Conservation (phyloP, 805 yeast genomes). For the Hagleromyces aurorensis region DNA sequence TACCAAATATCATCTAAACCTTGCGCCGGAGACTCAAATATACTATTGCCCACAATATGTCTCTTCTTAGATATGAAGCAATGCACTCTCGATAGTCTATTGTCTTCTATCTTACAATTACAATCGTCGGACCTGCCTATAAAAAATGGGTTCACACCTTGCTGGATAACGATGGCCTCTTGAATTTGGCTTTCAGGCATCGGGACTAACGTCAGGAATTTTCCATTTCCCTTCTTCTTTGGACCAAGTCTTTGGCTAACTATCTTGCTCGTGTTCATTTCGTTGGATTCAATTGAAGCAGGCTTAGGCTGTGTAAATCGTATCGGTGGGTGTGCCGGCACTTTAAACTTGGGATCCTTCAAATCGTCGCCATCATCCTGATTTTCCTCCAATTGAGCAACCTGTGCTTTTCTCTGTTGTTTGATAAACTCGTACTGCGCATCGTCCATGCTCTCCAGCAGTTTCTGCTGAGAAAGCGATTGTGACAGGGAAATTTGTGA, state of each 20-base stretch:
- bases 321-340: slow-evolving; percentile 23
- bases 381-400: slow-evolving; percentile 9
- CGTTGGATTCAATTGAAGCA: slow-evolving; percentile 6
- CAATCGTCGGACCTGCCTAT: slow-evolving; percentile 67
- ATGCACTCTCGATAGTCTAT: slow-evolving; percentile 76
- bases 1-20: slow-evolving; percentile 73
- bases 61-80: slow-evolving; percentile 59
- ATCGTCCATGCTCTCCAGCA: slow-evolving; percentile 33
- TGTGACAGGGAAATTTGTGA: slow-evolving; percentile 56
- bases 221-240: slow-evolving; percentile 35
- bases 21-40: slow-evolving; percentile 65
- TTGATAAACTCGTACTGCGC: slow-evolving; percentile 26
- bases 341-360: slow-evolving; percentile 16
- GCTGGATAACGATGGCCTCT: slow-evolving; percentile 50
- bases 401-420: slow-evolving; percentile 16
- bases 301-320: slow-evolving; percentile 25
- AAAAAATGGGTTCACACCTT: slow-evolving; percentile 56
- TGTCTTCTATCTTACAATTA: slow-evolving; percentile 58
- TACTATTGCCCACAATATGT: slow-evolving; percentile 49
- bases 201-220: slow-evolving; percentile 56
- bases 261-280: slow-evolving; percentile 7
- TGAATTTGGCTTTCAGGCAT: slow-evolving; percentile 38
- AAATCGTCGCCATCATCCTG: slow-evolving; percentile 7
- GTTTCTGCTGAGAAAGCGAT: slow-evolving; percentile 59
- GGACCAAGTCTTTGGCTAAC: slow-evolving; percentile 3